Percentiles rank a stretch among this genome's conserved stretches.
phyloP scores from a whole-genome alignment of 2,329 filamentous ascomycete species.

The Talaromyces sp. region DNA sequence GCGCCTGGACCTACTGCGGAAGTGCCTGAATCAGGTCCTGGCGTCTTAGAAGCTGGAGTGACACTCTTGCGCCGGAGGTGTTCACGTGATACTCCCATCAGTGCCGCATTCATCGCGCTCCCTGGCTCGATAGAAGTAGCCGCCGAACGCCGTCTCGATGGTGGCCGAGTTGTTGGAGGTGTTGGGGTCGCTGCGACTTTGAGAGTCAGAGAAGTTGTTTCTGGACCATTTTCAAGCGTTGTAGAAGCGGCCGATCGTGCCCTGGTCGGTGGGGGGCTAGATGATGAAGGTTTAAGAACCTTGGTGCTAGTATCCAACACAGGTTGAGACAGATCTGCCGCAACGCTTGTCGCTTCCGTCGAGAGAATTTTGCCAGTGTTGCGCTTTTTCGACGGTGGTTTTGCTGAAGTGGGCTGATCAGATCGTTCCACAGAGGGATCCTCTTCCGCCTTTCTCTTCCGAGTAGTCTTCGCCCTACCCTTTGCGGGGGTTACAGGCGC shows the following conservation, averaged over 20 bases:
- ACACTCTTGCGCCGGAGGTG: constrained; percentile 41
- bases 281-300: constrained; percentile 6
- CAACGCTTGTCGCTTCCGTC: constrained; percentile 19
- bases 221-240: not conserved
- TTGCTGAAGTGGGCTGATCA: constrained; percentile 7
- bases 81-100: constrained; percentile 26
- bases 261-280: constrained; percentile 13
- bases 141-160: constrained; percentile 32
- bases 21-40: constrained; percentile 38
- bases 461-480: constrained; percentile 29
- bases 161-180: constrained; percentile 30
- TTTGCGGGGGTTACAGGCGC: constrained; percentile 18
- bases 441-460: constrained; percentile 57
- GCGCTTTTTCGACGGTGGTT: constrained; percentile 33
- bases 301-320: not conserved
- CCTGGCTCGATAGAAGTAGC: constrained; percentile 29
- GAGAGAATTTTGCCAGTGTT: constrained; percentile 28
- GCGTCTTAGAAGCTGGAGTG: constrained; percentile 39
- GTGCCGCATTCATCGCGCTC: constrained; percentile 10
- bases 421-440: constrained; percentile 20
- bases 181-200: constrained; percentile 27
- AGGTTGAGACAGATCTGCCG: not conserved
- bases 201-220: constrained; percentile 19
- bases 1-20: constrained; percentile 26
- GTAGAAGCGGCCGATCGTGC: constrained; percentile 13